phyloP scores from a whole-genome alignment of 495 filamentous ascomycete species.

The Antarctomyces pellizariae region DNA sequence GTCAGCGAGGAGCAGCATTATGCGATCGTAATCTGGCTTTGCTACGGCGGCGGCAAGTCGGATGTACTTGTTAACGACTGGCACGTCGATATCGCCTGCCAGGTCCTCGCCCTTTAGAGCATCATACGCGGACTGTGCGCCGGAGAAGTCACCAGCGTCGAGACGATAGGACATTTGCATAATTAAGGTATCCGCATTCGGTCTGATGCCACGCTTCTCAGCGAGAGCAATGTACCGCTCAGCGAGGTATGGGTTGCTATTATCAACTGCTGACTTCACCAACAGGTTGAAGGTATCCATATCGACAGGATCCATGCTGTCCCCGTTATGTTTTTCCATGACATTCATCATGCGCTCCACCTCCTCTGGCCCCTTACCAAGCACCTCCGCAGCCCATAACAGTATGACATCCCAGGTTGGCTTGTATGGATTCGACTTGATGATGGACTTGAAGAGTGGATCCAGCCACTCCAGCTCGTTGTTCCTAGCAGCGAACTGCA shows the following conservation, averaged over 20 bases:
- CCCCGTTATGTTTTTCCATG: constrained; percentile 24
- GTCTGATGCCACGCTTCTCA: constrained; percentile 32
- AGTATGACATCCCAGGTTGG: constrained; percentile 44
- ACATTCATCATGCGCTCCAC: constrained; percentile 43
- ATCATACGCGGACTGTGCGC: constrained; percentile 37
- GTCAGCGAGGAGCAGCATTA: constrained; percentile 51
- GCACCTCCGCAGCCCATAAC: constrained; percentile 46
- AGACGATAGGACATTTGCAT: constrained; percentile 56
- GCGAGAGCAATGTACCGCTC: constrained; percentile 46
- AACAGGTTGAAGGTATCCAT: constrained; percentile 53
- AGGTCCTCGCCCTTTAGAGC: constrained; percentile 29
- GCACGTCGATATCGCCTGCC: constrained; percentile 29
- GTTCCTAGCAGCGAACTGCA: constrained; percentile 25
- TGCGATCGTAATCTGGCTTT: constrained; percentile 32
- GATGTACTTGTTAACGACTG: constrained; percentile 52
- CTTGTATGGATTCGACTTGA: constrained; percentile 22
- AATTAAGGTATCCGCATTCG: constrained; percentile 40
- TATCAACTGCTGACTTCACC: constrained; percentile 47
- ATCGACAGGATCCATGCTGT: constrained; percentile 28
- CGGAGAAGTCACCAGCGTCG: constrained; percentile 39
- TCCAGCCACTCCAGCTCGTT: constrained; percentile 38
- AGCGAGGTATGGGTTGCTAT: constrained; percentile 43
- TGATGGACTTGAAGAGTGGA: constrained; percentile 32
- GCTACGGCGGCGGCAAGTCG: constrained; percentile 38
- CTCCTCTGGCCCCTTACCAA: constrained; percentile 43